phyloP scores from a whole-genome alignment of 441 rosid species.

The Pelargonium myrrhifolium region DNA sequence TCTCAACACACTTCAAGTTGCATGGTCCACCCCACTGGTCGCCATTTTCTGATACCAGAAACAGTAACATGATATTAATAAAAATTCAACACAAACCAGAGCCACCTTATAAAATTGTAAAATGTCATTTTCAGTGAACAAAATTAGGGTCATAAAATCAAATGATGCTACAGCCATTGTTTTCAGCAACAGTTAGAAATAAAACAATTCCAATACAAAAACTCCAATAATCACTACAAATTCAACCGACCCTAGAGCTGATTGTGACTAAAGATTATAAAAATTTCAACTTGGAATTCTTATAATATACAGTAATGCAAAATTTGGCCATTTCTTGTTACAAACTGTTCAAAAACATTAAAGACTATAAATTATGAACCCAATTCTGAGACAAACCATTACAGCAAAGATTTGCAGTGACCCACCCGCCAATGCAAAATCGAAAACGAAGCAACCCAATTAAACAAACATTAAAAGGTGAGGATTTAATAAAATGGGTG shows the following conservation, averaged over 20 bases:
- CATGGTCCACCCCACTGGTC: conserved; percentile 29
- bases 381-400: conserved; percentile 8
- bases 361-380: conserved; percentile 8
- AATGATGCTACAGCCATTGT: conserved; percentile 21
- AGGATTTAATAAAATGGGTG: conserved; percentile 36
- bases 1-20: conserved; percentile 39
- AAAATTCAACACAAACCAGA: conserved; percentile 17
- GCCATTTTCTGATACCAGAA: conserved; percentile 18
- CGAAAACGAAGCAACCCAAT: conserved; percentile 15
- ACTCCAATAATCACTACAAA: conserved; percentile 12
- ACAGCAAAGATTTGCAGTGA: conserved; percentile 25
- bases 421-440: conserved; percentile 25
- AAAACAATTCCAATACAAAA: background rate
- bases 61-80: conserved; percentile 22
- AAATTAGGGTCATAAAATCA: conserved; percentile 15
- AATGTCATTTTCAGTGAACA: conserved; percentile 31
- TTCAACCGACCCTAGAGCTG: conserved; percentile 12
- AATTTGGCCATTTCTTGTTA: background rate
- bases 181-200: conserved; percentile 14
- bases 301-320: conserved; percentile 9
- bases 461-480: conserved; percentile 16
- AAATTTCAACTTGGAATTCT: conserved; percentile 16
- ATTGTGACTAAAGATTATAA: conserved; percentile 8
- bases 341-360: background rate
- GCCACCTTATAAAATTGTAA: conserved; percentile 17